phyloP scores from a whole-genome alignment of 306 rosid genomes.

The Pyrus pyrifolia region DNA sequence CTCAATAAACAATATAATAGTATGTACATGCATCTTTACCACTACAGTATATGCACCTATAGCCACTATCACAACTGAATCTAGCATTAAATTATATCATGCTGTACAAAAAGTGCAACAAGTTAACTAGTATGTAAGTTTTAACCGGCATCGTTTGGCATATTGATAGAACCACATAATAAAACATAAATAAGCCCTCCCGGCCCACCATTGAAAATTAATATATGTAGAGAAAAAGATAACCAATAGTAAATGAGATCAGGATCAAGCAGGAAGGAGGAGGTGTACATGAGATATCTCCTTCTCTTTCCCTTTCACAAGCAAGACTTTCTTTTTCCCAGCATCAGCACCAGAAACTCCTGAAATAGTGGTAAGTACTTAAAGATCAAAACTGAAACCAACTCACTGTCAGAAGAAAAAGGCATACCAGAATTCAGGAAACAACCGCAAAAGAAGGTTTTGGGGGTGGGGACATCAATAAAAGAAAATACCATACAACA shows the following conservation, averaged over 20 bases:
- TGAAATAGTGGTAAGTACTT: conserved; percentile 1
- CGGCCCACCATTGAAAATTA: background rate
- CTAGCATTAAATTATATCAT: background rate
- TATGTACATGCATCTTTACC: background rate
- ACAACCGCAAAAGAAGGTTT: background rate
- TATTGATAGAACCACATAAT: background rate
- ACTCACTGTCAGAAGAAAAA: background rate
- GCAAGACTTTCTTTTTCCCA: conserved; percentile 53
- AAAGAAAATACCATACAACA: background rate
- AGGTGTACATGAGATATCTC: conserved; percentile 41
- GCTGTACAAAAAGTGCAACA: background rate
- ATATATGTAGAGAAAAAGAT: background rate
- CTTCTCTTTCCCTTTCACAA: conserved; percentile 49
- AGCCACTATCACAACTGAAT: background rate
- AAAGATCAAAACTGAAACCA: background rate
- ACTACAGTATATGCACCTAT: background rate
- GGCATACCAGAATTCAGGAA: background rate
- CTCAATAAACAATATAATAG: background rate
- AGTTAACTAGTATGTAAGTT: background rate
- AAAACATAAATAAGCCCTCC: background rate
- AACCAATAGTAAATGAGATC: conserved; percentile 8
- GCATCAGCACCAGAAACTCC: conserved; percentile 40
- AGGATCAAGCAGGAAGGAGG: conserved; percentile 8
- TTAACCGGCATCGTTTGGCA: background rate
- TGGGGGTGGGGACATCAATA: background rate